Base-by-base conservation (phyloP, 1,284 basidiomycete genomes). In the Apiotrichum akiyoshidainum region DNA sequence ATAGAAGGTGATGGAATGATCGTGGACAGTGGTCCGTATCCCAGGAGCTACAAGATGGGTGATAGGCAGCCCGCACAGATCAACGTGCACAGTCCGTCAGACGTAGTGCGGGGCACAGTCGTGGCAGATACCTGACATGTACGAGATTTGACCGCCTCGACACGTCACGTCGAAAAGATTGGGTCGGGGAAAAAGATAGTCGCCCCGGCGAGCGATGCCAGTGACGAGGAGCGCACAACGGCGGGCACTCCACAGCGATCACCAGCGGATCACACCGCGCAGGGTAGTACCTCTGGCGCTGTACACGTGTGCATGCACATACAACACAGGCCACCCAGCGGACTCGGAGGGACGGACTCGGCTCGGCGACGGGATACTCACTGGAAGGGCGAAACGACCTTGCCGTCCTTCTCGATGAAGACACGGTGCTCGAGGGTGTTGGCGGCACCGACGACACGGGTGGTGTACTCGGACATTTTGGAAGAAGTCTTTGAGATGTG, bases 341-440 rank as follows among this genome's bases (percentile, higher is more conserved):
- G 14, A 37, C 37, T 45, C 22, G 14, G 16, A n/a, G 19, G 33
- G 2, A 6, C 19, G 13, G 22, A 33, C 17, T 7, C 1, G n/a
- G 11, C 9, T 0, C 40, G 19, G 42, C 11, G 37, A 37, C 10
- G n/a, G 5, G 19, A 11, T 9, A 73, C 76, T 67, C 63, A 78
- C 78, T 96, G 93, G 86, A 92, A 96, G 61, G 91, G 84, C 17
- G 93, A 96, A 63, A 95, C 81, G 78, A 92, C 87, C 65, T 84
- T 84, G 69, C 87, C 87, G 71, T 89, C 86, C 75, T 90, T 87
- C 80, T 99, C 95, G 79, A 93, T 85, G 84, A 80, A 99, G 63
- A 95, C 88, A 62, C 95, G 90, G 83, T 96, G 91, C 71, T 98
- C 95, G 94, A 61, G 64, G 33, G 60, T 66, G 57, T 60, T 66